Base-by-base conservation (phyloP, 495 filamentous ascomycete species). In the Parmelia sp. region DNA sequence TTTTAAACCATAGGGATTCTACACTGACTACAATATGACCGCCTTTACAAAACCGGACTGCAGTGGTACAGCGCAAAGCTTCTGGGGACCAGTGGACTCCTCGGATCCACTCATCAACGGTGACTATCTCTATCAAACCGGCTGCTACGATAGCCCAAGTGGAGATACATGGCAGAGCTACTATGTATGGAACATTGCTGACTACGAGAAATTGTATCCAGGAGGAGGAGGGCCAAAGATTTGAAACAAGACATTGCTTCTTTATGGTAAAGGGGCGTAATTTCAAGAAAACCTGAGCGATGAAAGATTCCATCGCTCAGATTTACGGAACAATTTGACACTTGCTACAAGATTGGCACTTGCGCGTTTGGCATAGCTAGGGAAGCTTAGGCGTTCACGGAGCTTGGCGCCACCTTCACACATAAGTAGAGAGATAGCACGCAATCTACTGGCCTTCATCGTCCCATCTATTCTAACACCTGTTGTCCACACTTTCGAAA, bases 21-120 rank as follows among this genome's bases (percentile, higher is more conserved):
- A 51, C 47, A 51, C 47, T 25, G 47, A 51, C 6, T 51, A 51
- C 47, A 51, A 51, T 25, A 51, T 51, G 47, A 51, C 47, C 3
- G 47, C 47, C 44, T 51, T 51, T 29, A 51, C 47, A 29, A 10
- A 51, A 51, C 47, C 47, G 8, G 47, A 51, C 15, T 51, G 47
- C 47, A 51, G 47, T 25, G 47, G 47, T n/a, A 51, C 47, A 29
- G 47, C 47, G 23, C 47, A 51, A 29, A 51, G 47, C 10, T 51
- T 27, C 47, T 51, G 47, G 47, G 47, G 47, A n/a, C 47, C 47
- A 3, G 47, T 51, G 23, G 23, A 51, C 25, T 51, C 23, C 23
- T 51, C 47, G 6, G 47, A 51, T 51, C 23, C 47, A 5, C 47
- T 51, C 23, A 29, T 53, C 15, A 31, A 19, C 3, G 27, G 27